Evolutionary conservation across 1,139 yeast species (phyloP), one percentile per base, ranked within the genome.

Genomic region (Hansenula sp.): DNA sequence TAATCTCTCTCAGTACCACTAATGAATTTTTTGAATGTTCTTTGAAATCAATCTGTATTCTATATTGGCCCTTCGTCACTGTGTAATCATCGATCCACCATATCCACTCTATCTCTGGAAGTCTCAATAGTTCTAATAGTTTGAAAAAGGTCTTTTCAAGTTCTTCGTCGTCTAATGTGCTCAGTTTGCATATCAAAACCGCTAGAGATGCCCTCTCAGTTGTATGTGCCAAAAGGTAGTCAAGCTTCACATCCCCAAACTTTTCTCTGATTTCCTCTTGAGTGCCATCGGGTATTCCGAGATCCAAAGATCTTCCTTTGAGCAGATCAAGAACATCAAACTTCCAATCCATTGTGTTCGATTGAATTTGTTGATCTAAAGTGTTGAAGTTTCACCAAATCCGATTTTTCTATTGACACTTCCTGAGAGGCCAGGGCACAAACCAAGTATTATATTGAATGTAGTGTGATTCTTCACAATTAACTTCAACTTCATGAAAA

Each of bases 11-110:
- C 17, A 45, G 3, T 2, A 44, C 24, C 0, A 24, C 18, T 4
- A 51, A 12, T 2, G 29, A 8, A 16, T 40, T 31, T 13, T 24
- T 36, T 3, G 49, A 42, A 11, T 32, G 33, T 15, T 24, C 36
- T 28, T 48, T 48, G 30, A 49, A 52, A 16, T 43, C 30, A 4
- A 41, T 4, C 30, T 55, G 59, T 6, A 15, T 11, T 13, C 6
- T n/a, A 35, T 48, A 53, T 31, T 44, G 43, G 3, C 29, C 29
- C 10, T 43, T 47, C 9, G 47, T 38, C 24, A 17, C 29, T 5
- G 48, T 41, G 19, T 43, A 44, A 1, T 52, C 56, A 39, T 55
- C 57, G 9, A 37, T 25, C 36, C 41, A 47, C 59, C 59, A 55
- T 1, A 51, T 40, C 57, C 57, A 54, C 10, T 45, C 46, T 6